Base-by-base conservation (phyloP, 805 yeast species). In the Hanseniaspora meyeri region DNA sequence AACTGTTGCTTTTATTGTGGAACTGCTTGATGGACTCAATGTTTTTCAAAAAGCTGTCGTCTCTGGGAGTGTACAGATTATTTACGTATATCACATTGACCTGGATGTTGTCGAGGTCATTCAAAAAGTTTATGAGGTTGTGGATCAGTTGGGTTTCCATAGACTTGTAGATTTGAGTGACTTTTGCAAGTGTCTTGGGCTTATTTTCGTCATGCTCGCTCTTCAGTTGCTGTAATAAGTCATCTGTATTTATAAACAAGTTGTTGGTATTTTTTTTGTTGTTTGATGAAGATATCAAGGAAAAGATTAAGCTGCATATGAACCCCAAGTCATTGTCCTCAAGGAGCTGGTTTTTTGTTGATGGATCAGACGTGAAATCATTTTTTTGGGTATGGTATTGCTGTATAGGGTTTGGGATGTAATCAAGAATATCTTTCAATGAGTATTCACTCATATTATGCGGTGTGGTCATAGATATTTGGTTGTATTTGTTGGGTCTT, bases 41-140 rank as follows among this genome's bases (percentile, higher is more conserved):
- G 32, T 51, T 51, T 24, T 43, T 43, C 17, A 51, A n/a, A 27
- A 51, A 51, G n/a, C n/a, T n/a, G 20, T 51, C 55, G 29, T 51
- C 55, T 12, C 24, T 37, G 7, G 55, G 55, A 2, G 55, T 51
- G 29, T 51, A 51, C 5, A 42, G 20, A 17, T 51, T 43, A 19
- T 43, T 51, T 3, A 51, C 39, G 37, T 51, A 51, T 5, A 51
- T 14, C 27, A 51, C 43, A 43, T 51, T 51, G 7, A 43, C 55
- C n/a, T 42, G 16, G n/a, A 51, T 34, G 17, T 43, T 24, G 4
- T 37, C 49, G 3, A 51, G 16, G 20, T 37, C 29, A 19, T 48
- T 51, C 36, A 43, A 16, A 17, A 43, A 51, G 10, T 34, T 14
- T 11, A 51, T 51, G 3, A 51, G 29, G 19, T 51, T 24, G 27